Conservation (phyloP, 306 rosid genomes). For the Lathyrus oleraceus region DNA sequence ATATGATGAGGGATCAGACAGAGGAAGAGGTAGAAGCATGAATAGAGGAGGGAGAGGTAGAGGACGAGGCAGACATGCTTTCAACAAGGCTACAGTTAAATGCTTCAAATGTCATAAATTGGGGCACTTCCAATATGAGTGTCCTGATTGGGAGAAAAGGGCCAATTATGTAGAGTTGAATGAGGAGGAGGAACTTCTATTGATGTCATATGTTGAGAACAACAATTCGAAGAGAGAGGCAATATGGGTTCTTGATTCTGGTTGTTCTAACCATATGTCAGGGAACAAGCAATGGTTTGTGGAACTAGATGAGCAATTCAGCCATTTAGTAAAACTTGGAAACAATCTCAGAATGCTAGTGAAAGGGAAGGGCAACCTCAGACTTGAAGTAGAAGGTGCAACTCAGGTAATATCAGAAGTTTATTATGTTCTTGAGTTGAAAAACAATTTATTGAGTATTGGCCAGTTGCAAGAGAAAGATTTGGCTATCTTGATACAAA, state of each 20-base stretch:
- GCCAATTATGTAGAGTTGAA: neutral
- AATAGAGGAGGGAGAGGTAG: neutral
- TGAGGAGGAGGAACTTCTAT: neutral
- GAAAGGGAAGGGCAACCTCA: too few relatives aligned
- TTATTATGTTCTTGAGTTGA: too few relatives aligned
- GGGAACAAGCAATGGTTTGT: too few relatives aligned
- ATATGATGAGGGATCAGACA: too few relatives aligned
- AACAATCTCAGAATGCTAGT: too few relatives aligned
- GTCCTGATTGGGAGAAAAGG: neutral
- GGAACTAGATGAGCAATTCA: too few relatives aligned
- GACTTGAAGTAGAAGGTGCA: too few relatives aligned
- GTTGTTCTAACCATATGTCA: neutral
- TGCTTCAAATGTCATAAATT: neutral
- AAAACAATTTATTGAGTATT: too few relatives aligned
- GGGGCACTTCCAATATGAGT: neutral
- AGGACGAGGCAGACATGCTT: neutral
- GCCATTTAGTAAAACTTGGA: too few relatives aligned
- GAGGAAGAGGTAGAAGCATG: neutral
- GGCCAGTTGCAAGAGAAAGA: too few relatives aligned
- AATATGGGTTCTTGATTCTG: neutral
- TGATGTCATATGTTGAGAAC: neutral
- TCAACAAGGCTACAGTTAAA: neutral
- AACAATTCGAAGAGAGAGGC: neutral
- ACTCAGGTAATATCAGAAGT: too few relatives aligned
- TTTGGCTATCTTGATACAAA: too few relatives aligned